These are phyloP conservation scores for Beauveria sp. DNA, from an alignment of 2,329 filamentous ascomycete species.

Conservation along the genomic window DNA sequence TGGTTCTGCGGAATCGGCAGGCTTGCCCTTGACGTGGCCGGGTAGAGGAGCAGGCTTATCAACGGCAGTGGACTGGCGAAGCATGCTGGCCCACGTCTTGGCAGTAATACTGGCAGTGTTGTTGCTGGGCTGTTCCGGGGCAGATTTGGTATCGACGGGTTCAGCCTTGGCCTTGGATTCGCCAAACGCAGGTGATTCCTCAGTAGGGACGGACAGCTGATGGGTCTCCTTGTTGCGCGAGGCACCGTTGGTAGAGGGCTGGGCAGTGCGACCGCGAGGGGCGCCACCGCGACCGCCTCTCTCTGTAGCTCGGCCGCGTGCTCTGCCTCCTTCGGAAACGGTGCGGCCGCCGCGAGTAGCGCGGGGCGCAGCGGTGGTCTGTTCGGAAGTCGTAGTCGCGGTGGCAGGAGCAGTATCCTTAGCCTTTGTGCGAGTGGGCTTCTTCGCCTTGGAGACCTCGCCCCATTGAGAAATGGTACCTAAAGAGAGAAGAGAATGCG, in stretches of 20 bases:
- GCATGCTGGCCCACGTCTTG: constrained; percentile 72
- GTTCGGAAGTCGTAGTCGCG: constrained; percentile 33
- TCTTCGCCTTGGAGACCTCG: constrained; percentile 74
- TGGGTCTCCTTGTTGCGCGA: constrained; percentile 48
- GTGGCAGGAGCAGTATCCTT: constrained; percentile 50
- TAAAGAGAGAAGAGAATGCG: constrained; percentile 26
- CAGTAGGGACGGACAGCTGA: constrained; percentile 58
- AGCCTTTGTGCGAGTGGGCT: constrained; percentile 50
- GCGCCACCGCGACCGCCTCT: constrained; percentile 46
- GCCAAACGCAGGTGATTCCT: constrained; percentile 53
- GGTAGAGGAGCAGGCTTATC: constrained; percentile 45
- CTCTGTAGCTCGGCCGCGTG: constrained; percentile 55
- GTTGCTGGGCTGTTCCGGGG: constrained; percentile 30
- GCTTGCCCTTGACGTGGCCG: constrained; percentile 41
- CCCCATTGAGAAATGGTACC: constrained; percentile 77
- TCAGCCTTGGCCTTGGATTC: constrained; percentile 27
- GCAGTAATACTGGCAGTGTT: constrained; percentile 23
- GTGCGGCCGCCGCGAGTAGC: constrained; percentile 54
- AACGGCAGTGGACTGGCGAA: constrained; percentile 50
- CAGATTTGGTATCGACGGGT: constrained; percentile 26
- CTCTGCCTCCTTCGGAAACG: constrained; percentile 54
- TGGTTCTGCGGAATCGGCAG: constrained; percentile 16
- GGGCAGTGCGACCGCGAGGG: constrained; percentile 56
- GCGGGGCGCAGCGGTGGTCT: constrained; percentile 38
- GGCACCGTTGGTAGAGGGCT: constrained; percentile 51